phyloP scores from a whole-genome alignment of 1,139 yeast species.

The Candida sanyaensis region DNA sequence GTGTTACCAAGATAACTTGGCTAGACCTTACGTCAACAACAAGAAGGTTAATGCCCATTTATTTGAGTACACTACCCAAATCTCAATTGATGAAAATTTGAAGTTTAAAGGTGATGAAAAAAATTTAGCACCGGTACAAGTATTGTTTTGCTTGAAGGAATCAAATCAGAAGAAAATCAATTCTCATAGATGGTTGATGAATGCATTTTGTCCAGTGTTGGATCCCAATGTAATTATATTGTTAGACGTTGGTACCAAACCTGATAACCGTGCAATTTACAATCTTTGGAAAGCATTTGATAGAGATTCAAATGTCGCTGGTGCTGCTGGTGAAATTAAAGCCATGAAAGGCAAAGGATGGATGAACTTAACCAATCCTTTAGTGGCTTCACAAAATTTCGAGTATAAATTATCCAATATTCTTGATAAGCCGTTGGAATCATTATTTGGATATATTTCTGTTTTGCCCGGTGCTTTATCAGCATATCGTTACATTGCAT shows the following conservation, averaged over 20 bases:
- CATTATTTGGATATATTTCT: slow-evolving; percentile 88
- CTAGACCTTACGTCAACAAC: slow-evolving; percentile 89
- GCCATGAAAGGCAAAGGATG: slow-evolving; percentile 92
- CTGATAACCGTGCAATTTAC: slow-evolving; percentile 80
- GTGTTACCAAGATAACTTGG: slow-evolving; percentile 94
- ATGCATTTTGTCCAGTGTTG: slow-evolving; percentile 85
- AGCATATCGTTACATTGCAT: slow-evolving; percentile 89
- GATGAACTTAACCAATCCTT: slow-evolving; percentile 76
- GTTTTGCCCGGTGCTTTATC: slow-evolving; percentile 97
- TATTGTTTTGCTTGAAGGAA: slow-evolving; percentile 87
- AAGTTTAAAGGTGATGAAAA: slow-evolving; percentile 79
- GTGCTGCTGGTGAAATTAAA: slow-evolving; percentile 96
- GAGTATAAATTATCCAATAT: slow-evolving; percentile 97
- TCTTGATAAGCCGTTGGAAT: slow-evolving; percentile 91
- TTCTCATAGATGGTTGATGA: slow-evolving; percentile 94
- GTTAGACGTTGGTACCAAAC: slow-evolving; percentile 91
- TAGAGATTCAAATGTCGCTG: slow-evolving; percentile 93
- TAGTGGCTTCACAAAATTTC: slow-evolving; percentile 95
- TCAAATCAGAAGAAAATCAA: slow-evolving; percentile 87
- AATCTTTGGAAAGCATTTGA: slow-evolving; percentile 97
- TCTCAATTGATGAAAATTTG: slow-evolving; percentile 79
- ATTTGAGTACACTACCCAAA: slow-evolving; percentile 92
- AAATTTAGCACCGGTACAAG: slow-evolving; percentile 89
- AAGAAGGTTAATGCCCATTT: slow-evolving; percentile 89
- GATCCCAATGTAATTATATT: slow-evolving; percentile 86